Conservation (phyloP, 1,284 basidiomycete species). For the Vanrija pseudolonga region DNA sequence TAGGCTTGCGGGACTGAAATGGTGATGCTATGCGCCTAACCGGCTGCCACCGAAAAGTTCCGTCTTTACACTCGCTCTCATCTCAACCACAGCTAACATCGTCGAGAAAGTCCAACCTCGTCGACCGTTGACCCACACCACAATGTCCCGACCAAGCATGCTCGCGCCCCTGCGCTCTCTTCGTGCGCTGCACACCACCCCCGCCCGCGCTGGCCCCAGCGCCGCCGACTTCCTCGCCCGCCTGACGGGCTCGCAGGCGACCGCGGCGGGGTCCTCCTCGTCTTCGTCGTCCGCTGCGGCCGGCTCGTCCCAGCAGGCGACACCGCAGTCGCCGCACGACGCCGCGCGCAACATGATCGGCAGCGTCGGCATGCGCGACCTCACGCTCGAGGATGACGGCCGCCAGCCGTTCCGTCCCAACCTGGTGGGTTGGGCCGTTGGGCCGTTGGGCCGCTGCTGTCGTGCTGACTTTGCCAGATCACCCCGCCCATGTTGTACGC, state of each 20-base stretch:
- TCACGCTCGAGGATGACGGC: neutral
- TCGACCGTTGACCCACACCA: neutral
- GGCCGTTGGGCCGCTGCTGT: neutral
- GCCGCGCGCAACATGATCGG: conserved; percentile 15
- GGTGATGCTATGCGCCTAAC: too few relatives aligned
- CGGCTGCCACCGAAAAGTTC: too few relatives aligned
- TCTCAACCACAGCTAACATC: neutral
- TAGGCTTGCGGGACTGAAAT: too few relatives aligned
- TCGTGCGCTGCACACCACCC: conserved; percentile 3
- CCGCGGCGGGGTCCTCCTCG: too few relatives aligned
- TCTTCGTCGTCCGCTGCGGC: neutral
- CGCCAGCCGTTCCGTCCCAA: conserved; percentile 1
- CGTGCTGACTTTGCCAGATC: conserved; percentile 4
- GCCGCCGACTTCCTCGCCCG: conserved; percentile 20
- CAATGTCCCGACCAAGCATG: neutral
- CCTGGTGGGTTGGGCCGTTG: conserved; percentile 7
- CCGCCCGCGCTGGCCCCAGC: conserved; percentile 1
- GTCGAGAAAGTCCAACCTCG: neutral
- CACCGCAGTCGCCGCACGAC: neutral
- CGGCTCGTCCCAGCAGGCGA: neutral
- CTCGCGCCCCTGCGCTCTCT: neutral
- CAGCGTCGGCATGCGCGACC: conserved; percentile 10
- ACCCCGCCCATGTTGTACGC: conserved; percentile 13
- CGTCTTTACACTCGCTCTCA: neutral
- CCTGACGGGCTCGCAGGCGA: neutral